Base-by-base conservation (phyloP, 768 basidiomycete genomes). In the Leccinum ochraceum region DNA sequence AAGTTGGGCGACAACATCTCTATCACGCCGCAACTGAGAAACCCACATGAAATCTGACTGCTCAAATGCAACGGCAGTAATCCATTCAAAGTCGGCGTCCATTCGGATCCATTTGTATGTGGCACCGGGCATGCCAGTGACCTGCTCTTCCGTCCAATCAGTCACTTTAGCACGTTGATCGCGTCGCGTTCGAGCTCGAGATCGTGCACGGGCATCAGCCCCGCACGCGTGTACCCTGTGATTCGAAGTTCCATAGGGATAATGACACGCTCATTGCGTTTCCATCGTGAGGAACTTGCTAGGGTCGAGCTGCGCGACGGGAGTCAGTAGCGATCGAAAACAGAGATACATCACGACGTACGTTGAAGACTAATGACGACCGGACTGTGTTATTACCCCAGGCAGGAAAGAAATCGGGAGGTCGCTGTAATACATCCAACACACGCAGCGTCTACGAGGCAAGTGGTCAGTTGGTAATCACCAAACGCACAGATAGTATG, bases 1-100 rank as follows among this genome's bases (percentile, higher is more conserved):
- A 16, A 98, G 79, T 74, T 99, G 97, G 2, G 96, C 97, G 22
- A 98, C 89, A 39, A 99, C 95, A 76, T 99, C 97, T 62, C 94
- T 80, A 75, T 99, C 97, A 58, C 95, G 81, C 75, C 95, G 94
- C 54, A 99, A 78, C 72, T 98, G 97, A 44, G 89, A 92, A 22
- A 97, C 91, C 95, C 95, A 99, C 93, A 96, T 96, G 69, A 95
- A 98, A 78, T 95, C 95, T 48, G 93, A 94, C 77, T 98, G 94
- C 54, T 95, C 91, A 64, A 96, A 98, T 63, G 86, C 87, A 63
- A 98, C 84, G 42, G 83, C 83, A n/a, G 93, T 90, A 57, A 98
- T 91, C 97, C 97, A 99, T 77, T 99, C 97, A 73, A 97, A 95
- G 72, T 99, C 97, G 16, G 97, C 95, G 70, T 99, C 97, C 83